These are phyloP conservation scores for Cydonia oblonga DNA, from an alignment of 331 rosid species.

Conservation along the genomic window DNA sequence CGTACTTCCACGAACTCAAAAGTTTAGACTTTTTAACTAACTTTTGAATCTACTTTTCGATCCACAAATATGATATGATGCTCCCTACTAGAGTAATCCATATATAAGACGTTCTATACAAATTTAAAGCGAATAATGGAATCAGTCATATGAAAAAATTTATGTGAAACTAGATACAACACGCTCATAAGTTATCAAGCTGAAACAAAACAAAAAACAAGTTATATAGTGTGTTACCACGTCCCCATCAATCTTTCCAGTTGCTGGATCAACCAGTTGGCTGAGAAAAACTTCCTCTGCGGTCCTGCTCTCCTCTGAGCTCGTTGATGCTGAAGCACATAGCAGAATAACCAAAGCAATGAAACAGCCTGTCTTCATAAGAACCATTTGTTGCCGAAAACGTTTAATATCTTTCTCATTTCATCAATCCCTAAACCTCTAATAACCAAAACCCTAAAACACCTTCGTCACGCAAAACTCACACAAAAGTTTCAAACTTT, in stretches of 20 bases:
- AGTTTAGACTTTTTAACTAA: neutral
- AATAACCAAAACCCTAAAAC: slow-evolving; percentile 31
- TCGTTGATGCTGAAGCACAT: slow-evolving; percentile 22
- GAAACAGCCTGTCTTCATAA: slow-evolving; percentile 39
- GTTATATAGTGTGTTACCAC: slow-evolving; percentile 45
- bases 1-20: neutral
- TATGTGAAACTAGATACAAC: too few species aligned
- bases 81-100: neutral
- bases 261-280: slow-evolving; percentile 45
- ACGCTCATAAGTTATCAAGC: neutral
- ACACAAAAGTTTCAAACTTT: slow-evolving; percentile 17
- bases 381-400: slow-evolving; percentile 38
- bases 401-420: slow-evolving; percentile 33
- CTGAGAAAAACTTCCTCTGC: slow-evolving; percentile 32
- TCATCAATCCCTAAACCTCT: slow-evolving; percentile 36
- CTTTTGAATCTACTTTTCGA: neutral
- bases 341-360: slow-evolving; percentile 40
- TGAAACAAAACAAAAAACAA: neutral
- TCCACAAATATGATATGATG: neutral
- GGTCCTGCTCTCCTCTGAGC: slow-evolving; percentile 32
- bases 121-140: neutral
- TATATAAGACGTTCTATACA: neutral
- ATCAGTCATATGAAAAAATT: neutral
- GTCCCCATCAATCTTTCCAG: slow-evolving; percentile 40
- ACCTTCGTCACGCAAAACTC: slow-evolving; percentile 14